phyloP scores from a whole-genome alignment of 257 asterid species.

The Cinchona pubescens region DNA sequence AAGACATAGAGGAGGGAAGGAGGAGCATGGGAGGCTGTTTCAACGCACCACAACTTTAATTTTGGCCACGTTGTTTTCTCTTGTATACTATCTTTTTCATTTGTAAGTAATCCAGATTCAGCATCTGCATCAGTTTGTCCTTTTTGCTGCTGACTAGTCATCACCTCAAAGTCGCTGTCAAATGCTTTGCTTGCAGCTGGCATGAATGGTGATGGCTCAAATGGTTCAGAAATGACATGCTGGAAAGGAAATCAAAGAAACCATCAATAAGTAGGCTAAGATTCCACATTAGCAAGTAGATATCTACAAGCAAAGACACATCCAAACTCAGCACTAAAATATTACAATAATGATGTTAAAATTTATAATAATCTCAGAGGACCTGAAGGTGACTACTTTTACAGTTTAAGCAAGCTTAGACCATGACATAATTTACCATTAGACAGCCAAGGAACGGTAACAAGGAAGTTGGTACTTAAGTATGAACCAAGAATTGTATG shows the following conservation, averaged over 20 bases:
- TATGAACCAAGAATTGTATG: too few relatives aligned
- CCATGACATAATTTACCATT: background rate
- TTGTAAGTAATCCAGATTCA: slow-evolving; percentile 41
- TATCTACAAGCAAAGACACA: background rate
- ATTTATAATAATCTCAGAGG: background rate
- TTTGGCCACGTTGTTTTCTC: slow-evolving; percentile 94
- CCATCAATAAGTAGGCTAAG: slow-evolving; percentile 5
- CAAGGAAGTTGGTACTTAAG: background rate
- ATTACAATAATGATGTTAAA: background rate
- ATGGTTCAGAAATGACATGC: slow-evolving; percentile 94
- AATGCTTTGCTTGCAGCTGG: slow-evolving; percentile 73
- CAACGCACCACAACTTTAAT: slow-evolving; percentile 90
- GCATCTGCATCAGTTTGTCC: slow-evolving; percentile 60
- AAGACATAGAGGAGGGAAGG: slow-evolving; percentile 1
- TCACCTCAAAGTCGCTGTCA: slow-evolving; percentile 62
- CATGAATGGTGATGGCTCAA: slow-evolving; percentile 94
- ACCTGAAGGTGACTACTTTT: background rate
- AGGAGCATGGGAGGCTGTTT: background rate
- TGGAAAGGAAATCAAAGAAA: slow-evolving; percentile 38
- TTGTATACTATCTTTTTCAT: slow-evolving; percentile 56
- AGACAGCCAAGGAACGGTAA: background rate
- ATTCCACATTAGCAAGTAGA: background rate
- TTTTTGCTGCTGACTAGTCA: slow-evolving; percentile 47
- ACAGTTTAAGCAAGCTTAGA: background rate
- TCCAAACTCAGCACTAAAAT: background rate